Base-by-base conservation (phyloP, 2,329 filamentous ascomycete species). In the Fusarium sp. region DNA sequence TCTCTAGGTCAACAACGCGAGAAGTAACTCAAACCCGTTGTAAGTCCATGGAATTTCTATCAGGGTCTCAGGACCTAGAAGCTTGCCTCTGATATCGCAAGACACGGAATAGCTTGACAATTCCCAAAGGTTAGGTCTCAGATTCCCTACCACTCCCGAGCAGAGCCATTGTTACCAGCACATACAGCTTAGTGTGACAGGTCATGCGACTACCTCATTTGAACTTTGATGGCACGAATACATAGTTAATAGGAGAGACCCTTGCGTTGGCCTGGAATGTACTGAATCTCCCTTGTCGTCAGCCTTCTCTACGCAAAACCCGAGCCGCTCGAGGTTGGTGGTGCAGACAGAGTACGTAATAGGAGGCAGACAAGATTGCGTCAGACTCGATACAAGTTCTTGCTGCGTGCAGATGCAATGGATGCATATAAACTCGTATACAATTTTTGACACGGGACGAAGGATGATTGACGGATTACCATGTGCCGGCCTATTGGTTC, bases 221-320 rank as follows among this genome's bases (percentile, higher is more conserved):
- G 12, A 8, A 26, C 30, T 46, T 18, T 9, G 18, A 16, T 34
- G n/a, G 12, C n/a, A 7, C 8, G 5, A 28, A 37, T 18, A 15
- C 11, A 26, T 34, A 51, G 30, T 31, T 15, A 8, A 51, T 4
- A 10, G 28, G 6, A 31, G n/a, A 23, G 12, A 30, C 18, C 41
- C 15, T 13, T 33, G 38, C 50, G 20, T 36, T 46, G 23, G 37
- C 9, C 33, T 49, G 58, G 58, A 68, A 64, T 68, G 65, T 20
- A 44, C 16, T 45, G 40, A 59, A 13, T 28, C 44, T 55, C 53
- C 58, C 38, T 68, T n/a, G 10, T 23, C 37, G 23, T 16, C 44
- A 30, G 30, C 26, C 20, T 34, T 44, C 13, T 49, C 42, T 30
- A 49, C 20, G n/a, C 20, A 45, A 50, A 49, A 47, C 41, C 13